These are phyloP conservation scores for Blastobotrys serpentis DNA, from an alignment of 1,139 yeast genomes.

Conservation along the genomic window DNA sequence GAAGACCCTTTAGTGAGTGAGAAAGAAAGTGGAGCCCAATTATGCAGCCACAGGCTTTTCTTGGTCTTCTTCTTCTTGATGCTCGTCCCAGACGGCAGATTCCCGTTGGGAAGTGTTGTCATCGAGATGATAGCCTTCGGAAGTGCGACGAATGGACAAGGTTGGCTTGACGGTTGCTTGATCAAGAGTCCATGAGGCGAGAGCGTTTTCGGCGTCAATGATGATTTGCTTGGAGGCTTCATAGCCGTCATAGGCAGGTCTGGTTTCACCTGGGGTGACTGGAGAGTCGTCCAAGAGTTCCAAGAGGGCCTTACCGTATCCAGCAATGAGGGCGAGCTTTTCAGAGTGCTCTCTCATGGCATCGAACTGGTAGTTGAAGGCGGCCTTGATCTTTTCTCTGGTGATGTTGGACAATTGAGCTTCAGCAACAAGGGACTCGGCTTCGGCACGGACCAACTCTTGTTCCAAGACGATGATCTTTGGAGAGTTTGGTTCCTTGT, in stretches of 20 bases:
- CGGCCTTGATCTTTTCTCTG: constrained; percentile 95
- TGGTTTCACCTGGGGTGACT: constrained; percentile 98
- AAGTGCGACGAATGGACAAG: constrained; percentile 76
- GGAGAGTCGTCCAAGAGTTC: constrained; percentile 96
- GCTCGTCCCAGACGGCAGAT: constrained; percentile 45
- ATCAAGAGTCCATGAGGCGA: constrained; percentile 95
- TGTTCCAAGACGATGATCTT: constrained; percentile 94
- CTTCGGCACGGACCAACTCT: constrained; percentile 98
- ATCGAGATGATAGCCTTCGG: constrained; percentile 63
- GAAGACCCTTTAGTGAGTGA: neutral
- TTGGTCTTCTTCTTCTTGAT: constrained; percentile 24
- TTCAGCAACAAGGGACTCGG: constrained; percentile 97
- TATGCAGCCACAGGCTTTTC: constrained; percentile 15
- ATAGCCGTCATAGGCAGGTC: constrained; percentile 97
- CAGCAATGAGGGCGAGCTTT: constrained; percentile 94
- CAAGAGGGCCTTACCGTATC: constrained; percentile 95
- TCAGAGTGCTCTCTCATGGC: constrained; percentile 95
- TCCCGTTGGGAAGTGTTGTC: constrained; percentile 43
- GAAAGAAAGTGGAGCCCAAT: neutral
- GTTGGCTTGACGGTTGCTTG: constrained; percentile 95
- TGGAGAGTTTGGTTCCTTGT: constrained; percentile 97
- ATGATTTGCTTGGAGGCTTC: constrained; percentile 98
- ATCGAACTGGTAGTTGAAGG: constrained; percentile 95
- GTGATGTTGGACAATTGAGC: constrained; percentile 98
- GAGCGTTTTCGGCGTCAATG: constrained; percentile 93